A percentile compares a stretch with the other conserved stretches of the same genome.
Conservation (phyloP, 1,139 yeast genomes). For the Entelexis paramagnoliae region DNA sequence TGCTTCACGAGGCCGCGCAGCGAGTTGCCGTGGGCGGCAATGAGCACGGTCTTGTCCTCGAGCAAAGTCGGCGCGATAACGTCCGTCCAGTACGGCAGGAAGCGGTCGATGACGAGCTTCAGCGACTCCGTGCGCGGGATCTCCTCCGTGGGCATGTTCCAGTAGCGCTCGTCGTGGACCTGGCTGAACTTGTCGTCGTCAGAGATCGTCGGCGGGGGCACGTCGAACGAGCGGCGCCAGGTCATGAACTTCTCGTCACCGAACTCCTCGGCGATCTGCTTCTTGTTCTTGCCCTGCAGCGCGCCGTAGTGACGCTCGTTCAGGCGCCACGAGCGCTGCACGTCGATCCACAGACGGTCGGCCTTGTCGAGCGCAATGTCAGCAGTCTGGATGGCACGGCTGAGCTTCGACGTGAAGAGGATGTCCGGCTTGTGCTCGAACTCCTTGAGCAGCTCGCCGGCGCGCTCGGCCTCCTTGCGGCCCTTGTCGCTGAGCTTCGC, state of each 20-base stretch:
- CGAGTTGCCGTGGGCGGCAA: conserved; percentile 98
- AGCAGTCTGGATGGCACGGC: conserved; percentile 97
- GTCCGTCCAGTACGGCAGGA: conserved; percentile 97
- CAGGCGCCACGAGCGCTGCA: conserved; percentile 93
- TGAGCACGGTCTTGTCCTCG: conserved; percentile 77
- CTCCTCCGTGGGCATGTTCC: conserved; percentile 68
- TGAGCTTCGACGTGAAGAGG: conserved; percentile 80
- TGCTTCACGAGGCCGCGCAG: conserved; percentile 94
- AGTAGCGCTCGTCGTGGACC: conserved; percentile 75
- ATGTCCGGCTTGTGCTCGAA: conserved; percentile 74
- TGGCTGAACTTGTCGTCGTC: conserved; percentile 76
- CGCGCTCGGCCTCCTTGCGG: conserved; percentile 81
- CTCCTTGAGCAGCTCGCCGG: conserved; percentile 87
- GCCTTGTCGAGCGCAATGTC: conserved; percentile 85
- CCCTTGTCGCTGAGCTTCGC: conserved; percentile 78
- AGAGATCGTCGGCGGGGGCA: conserved; percentile 88
- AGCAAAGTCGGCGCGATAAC: conserved; percentile 77
- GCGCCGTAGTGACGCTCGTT: conserved; percentile 99
- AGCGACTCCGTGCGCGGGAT: conserved; percentile 93
- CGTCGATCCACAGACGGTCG: conserved; percentile 86
- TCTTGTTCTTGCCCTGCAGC: conserved; percentile 97
- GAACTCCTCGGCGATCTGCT: conserved; percentile 75
- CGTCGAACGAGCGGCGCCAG: conserved; percentile 96
- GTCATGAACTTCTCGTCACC: conserved; percentile 92
- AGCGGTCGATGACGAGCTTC: conserved; percentile 89